Evolutionary conservation across 2,329 filamentous ascomycete species (phyloP).

Genomic region (Grosmannia huntii): DNA sequence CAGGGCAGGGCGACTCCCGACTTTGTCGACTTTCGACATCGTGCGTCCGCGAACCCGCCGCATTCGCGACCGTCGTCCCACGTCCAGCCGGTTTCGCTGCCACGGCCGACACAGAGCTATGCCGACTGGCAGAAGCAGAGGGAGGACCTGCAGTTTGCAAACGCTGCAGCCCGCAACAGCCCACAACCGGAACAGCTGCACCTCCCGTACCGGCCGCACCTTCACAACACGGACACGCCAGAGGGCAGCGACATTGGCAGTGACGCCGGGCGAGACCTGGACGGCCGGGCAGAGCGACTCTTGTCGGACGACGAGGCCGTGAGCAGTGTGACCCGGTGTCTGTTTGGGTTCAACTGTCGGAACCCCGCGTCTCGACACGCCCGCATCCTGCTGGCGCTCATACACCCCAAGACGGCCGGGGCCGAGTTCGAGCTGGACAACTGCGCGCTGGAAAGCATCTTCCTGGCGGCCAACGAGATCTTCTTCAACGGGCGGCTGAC

Average conservation of each 20-base stretch:
- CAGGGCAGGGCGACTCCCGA: not conserved
- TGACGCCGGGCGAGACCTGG: not conserved
- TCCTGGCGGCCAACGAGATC: slow-evolving; percentile 47
- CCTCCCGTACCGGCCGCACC: not conserved
- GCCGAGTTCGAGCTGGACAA: slow-evolving; percentile 43
- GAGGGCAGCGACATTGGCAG: not conserved
- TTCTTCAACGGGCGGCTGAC: slow-evolving; percentile 46
- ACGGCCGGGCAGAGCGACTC: slow-evolving; percentile 16
- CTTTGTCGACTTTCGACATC: not conserved
- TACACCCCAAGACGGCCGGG: slow-evolving; percentile 33
- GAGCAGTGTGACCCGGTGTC: slow-evolving; percentile 32
- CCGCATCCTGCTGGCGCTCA: slow-evolving; percentile 44
- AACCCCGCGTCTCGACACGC: slow-evolving; percentile 38
- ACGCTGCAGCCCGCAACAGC: not conserved
- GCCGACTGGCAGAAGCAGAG: not conserved
- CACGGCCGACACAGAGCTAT: not conserved
- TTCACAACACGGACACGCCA: not conserved
- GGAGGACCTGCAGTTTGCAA: not conserved
- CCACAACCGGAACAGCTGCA: not conserved
- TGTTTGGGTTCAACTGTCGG: slow-evolving; percentile 27
- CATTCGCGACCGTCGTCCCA: not conserved
- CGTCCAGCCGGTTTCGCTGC: too few relatives aligned
- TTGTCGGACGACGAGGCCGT: slow-evolving; percentile 35
- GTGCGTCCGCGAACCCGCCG: not conserved
- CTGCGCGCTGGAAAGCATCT: slow-evolving; percentile 42